phyloP scores from a whole-genome alignment of 116 monocot species.

The Zostera marina region DNA sequence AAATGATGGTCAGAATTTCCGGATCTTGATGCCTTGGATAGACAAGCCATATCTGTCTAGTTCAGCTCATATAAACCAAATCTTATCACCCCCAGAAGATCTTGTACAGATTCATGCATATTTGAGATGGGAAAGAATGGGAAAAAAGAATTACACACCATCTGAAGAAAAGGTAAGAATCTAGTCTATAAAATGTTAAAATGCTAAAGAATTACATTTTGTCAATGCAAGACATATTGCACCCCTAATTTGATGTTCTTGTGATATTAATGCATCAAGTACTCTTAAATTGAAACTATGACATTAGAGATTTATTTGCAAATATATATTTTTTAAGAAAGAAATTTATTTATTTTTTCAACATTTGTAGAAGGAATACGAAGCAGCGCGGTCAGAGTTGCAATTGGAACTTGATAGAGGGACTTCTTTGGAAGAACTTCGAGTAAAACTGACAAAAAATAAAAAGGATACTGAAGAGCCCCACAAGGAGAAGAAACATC shows the following conservation, averaged over 20 bases:
- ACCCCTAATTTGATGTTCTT: background rate
- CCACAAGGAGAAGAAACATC: conserved; percentile 7
- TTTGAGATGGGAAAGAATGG: conserved; percentile 88
- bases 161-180: conserved; percentile 62
- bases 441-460: conserved; percentile 2
- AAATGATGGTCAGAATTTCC: conserved; percentile 82
- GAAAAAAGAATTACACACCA: conserved; percentile 68
- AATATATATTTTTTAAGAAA: background rate
- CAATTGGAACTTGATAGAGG: conserved; percentile 59
- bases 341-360: background rate
- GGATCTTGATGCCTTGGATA: conserved; percentile 19
- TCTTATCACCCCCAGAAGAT: conserved; percentile 57
- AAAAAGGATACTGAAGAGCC: conserved; percentile 3
- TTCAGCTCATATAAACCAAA: conserved; percentile 8
- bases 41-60: background rate
- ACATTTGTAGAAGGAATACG: conserved; percentile 58
- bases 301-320: background rate
- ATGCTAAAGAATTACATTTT: conserved; percentile 7
- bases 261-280: background rate
- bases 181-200: background rate
- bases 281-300: background rate
- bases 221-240: background rate
- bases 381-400: conserved; percentile 63
- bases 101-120: conserved; percentile 91
- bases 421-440: conserved; percentile 21